A percentile compares a stretch with the other conserved stretches of the same genome.
Conservation (phyloP, 2,329 filamentous ascomycete species). For the Calycina herbarum region DNA sequence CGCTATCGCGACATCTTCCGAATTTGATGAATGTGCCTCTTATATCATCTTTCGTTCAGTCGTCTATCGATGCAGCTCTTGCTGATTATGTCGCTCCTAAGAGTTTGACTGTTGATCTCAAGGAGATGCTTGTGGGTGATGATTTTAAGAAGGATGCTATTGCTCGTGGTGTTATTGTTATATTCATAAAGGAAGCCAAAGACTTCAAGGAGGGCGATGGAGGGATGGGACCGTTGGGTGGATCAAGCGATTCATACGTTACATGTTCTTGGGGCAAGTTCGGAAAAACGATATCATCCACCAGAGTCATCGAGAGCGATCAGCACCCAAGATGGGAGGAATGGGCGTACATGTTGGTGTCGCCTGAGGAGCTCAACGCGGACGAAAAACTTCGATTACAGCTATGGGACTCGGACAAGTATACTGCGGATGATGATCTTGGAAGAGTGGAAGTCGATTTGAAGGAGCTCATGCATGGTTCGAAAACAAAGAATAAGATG, state of each 20-base stretch:
- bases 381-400: slow-evolving; percentile 68
- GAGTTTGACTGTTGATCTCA: slow-evolving; percentile 70
- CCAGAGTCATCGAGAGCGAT: slow-evolving; percentile 63
- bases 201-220: slow-evolving; percentile 73
- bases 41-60: slow-evolving; percentile 74
- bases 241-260: slow-evolving; percentile 69
- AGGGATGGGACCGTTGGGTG: slow-evolving; percentile 59
- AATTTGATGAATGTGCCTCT: slow-evolving; percentile 76
- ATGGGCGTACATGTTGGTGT: slow-evolving; percentile 67
- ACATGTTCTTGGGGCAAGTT: slow-evolving; percentile 78
- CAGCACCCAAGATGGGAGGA: slow-evolving; percentile 73
- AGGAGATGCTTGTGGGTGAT: slow-evolving; percentile 75
- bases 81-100: slow-evolving; percentile 77
- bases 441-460: slow-evolving; percentile 70
- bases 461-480: slow-evolving; percentile 61
- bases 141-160: slow-evolving; percentile 77
- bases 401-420: slow-evolving; percentile 74
- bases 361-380: slow-evolving; percentile 70
- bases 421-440: slow-evolving; percentile 72
- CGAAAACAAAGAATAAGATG: slow-evolving; percentile 61
- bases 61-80: slow-evolving; percentile 70
- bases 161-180: slow-evolving; percentile 62
- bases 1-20: slow-evolving; percentile 65
- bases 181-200: slow-evolving; percentile 65
- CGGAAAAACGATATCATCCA: slow-evolving; percentile 66